Evolutionary conservation across 192 early-diverging fungal species (phyloP).

Genomic region (Coemansia sp.): DNA sequence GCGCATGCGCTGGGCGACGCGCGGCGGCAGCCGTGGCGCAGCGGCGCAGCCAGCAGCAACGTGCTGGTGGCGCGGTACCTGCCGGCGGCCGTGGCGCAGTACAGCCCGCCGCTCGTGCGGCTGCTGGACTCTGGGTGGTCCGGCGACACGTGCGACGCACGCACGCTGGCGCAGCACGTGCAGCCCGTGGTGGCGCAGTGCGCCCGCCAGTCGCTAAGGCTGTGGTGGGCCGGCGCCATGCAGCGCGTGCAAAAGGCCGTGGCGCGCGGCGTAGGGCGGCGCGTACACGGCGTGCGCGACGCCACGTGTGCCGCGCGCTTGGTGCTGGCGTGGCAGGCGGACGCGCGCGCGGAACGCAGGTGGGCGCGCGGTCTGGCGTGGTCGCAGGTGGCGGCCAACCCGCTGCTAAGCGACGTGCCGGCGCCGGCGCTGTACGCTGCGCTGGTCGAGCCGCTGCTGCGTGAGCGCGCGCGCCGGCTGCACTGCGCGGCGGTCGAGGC

Average conservation of each 20-base stretch:
- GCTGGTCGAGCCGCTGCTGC: slow-evolving; percentile 36
- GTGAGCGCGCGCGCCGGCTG: slow-evolving; percentile 13
- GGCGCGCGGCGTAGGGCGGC: slow-evolving; percentile 5
- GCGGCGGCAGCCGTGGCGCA: slow-evolving; percentile 1
- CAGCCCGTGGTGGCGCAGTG: slow-evolving; percentile 31
- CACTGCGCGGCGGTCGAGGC: slow-evolving; percentile 11
- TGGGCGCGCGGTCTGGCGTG: slow-evolving; percentile 22
- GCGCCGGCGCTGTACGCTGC: slow-evolving; percentile 8
- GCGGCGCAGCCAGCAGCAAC: slow-evolving; percentile 9
- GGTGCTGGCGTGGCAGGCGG: slow-evolving; percentile 16
- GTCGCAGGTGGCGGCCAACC: slow-evolving; percentile 7
- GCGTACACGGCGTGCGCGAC: slow-evolving; percentile 27
- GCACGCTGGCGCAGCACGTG: slow-evolving; percentile 16
- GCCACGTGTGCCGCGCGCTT: slow-evolving; percentile 14
- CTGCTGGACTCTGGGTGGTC: slow-evolving; percentile 22
- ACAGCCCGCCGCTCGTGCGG: slow-evolving; percentile 28
- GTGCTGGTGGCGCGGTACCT: slow-evolving; percentile 42
- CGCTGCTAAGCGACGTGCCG: slow-evolving; percentile 7
- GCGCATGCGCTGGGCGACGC: slow-evolving; percentile 13
- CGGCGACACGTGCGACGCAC: slow-evolving; percentile 11
- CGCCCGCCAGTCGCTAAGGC: slow-evolving; percentile 20
- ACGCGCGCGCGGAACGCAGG: not conserved
- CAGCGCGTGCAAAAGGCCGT: slow-evolving; percentile 3
- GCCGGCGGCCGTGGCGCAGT: slow-evolving; percentile 36
- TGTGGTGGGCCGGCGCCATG: slow-evolving; percentile 26